Conservation (phyloP, 2,329 filamentous ascomycete genomes). For the Lachnellula subtilissima region DNA sequence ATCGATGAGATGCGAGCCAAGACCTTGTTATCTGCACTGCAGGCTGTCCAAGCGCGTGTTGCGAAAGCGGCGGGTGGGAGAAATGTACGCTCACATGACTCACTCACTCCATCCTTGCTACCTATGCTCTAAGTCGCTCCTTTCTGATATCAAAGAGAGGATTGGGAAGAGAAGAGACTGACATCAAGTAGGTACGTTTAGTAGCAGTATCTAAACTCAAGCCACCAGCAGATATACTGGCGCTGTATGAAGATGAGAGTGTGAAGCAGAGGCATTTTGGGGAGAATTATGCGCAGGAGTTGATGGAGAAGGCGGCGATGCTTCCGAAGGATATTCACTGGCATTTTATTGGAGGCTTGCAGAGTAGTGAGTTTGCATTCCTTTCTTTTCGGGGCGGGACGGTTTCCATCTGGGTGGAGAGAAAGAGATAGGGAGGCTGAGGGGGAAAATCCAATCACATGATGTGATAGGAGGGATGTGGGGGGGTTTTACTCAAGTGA, state of each 20-base stretch:
- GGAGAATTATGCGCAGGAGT: slow-evolving; percentile 93
- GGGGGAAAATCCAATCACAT: too few species aligned
- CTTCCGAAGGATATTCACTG: slow-evolving; percentile 75
- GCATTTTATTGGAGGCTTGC: slow-evolving; percentile 95
- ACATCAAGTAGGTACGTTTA: slow-evolving; percentile 60
- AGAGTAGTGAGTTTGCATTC: slow-evolving; percentile 54
- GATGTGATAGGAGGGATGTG: too few species aligned
- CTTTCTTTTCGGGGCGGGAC: not conserved
- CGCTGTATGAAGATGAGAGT: slow-evolving; percentile 60
- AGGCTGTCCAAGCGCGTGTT: slow-evolving; percentile 55
- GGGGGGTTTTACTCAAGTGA: too few species aligned
- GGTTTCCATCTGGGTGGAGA: too few species aligned
- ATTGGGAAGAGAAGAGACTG: slow-evolving; percentile 16
- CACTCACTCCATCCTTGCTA: not conserved
- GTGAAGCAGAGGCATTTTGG: slow-evolving; percentile 73
- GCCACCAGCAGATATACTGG: slow-evolving; percentile 83
- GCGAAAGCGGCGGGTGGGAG: slow-evolving; percentile 46
- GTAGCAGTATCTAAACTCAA: slow-evolving; percentile 97
- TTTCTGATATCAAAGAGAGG: not conserved
- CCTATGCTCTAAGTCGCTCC: not conserved
- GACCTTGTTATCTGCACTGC: slow-evolving; percentile 57
- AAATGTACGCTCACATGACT: not conserved
- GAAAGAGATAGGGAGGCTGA: too few species aligned
- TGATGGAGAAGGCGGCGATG: slow-evolving; percentile 76
- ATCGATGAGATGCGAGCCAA: slow-evolving; percentile 57